These are phyloP conservation scores for Domatiomyces globalis DNA, from an alignment of 2,329 filamentous ascomycete species.

Conservation along the genomic window DNA sequence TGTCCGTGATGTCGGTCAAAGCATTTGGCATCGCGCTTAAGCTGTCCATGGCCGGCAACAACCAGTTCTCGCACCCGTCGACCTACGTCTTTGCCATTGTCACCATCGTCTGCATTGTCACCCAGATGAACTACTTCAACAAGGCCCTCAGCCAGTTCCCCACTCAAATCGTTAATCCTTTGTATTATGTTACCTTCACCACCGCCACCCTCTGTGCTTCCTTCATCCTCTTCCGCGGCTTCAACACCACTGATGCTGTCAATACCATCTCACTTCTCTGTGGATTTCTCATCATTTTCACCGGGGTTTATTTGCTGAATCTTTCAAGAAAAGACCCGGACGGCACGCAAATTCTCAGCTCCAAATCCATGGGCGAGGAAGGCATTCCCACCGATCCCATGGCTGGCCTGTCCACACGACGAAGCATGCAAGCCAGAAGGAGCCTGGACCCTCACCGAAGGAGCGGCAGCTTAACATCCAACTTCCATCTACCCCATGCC, in stretches of 20 bases:
- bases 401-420: conserved; percentile 73
- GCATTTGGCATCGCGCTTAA: conserved; percentile 96
- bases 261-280: conserved; percentile 86
- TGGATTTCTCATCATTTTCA: conserved; percentile 88
- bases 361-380: conserved; percentile 46
- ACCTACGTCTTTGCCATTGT: conserved; percentile 97
- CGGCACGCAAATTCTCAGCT: conserved; percentile 52
- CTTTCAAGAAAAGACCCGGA: conserved; percentile 86
- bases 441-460: conserved; percentile 41
- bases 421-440: conserved; percentile 81
- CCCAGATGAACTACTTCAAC: conserved; percentile 99
- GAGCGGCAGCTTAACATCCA: conserved; percentile 36
- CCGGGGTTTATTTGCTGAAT: conserved; percentile 88
- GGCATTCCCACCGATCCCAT: conserved; percentile 84
- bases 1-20: conserved; percentile 98
- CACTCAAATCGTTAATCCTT: conserved; percentile 89
- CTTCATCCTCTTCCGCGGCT: conserved; percentile 89
- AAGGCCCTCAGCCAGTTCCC: conserved; percentile 94
- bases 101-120: conserved; percentile 82
- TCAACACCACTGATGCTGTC: conserved; percentile 84
- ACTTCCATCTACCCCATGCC: conserved; percentile 43
- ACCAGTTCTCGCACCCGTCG: conserved; percentile 87
- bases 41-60: conserved; percentile 80
- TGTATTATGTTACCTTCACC: conserved; percentile 96
- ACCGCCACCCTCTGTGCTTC: conserved; percentile 87